These are phyloP conservation scores for Dipodascus albidus DNA, from an alignment of 805 yeast species.

Conservation along the genomic window DNA sequence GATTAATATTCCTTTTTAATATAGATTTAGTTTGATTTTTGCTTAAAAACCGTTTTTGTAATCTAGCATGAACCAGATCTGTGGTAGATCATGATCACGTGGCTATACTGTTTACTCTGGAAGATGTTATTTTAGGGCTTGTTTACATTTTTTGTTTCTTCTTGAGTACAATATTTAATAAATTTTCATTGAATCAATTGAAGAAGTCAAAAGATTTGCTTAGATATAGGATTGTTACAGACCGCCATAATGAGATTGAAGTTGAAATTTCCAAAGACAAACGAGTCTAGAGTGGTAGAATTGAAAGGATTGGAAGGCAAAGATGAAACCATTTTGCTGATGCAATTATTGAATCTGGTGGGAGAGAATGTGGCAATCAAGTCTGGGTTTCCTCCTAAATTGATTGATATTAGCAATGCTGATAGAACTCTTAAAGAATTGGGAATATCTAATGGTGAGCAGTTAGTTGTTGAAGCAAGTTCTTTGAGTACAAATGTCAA, in stretches of 20 bases:
- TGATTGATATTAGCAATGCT: constrained; percentile 25
- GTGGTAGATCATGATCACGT: too few species aligned
- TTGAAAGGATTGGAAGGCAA: background rate
- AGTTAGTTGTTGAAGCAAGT: constrained; percentile 30
- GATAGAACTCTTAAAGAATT: constrained; percentile 25
- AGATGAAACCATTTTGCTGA: background rate
- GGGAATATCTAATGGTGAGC: constrained; percentile 51
- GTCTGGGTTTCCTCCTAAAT: constrained; percentile 53
- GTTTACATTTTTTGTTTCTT: too few species aligned
- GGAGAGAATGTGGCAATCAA: constrained; percentile 25
- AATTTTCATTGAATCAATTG: too few species aligned
- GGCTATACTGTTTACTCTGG: too few species aligned
- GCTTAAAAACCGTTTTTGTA: too few species aligned
- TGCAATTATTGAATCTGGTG: background rate
- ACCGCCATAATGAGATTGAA: background rate
- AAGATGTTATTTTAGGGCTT: too few species aligned
- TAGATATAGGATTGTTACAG: too few species aligned
- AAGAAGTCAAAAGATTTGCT: too few species aligned
- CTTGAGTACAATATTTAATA: too few species aligned
- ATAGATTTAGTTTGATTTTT: too few species aligned
- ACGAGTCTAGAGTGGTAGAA: background rate
- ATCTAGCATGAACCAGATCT: too few species aligned
- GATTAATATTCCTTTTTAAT: too few species aligned
- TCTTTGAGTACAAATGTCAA: background rate
- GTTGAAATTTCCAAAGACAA: background rate